Evolutionary conservation across 2,329 filamentous ascomycete genomes (phyloP), one percentile per base, ranked within the genome.

Genomic region (Alternaria triticimaculans): DNA sequence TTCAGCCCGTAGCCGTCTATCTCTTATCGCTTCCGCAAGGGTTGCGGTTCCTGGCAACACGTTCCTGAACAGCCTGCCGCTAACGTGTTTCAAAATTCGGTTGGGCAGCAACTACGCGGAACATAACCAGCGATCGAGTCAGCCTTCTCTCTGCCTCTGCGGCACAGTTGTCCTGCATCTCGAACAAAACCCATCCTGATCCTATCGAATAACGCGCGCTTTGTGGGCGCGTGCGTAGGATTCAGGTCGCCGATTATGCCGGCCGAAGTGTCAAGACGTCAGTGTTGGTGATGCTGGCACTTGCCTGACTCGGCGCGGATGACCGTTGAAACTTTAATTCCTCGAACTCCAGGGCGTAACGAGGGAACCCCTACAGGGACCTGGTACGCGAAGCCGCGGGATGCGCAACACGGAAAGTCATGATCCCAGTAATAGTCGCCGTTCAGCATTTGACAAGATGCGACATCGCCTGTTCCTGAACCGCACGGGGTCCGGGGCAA

Each of bases 171-270:
- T 44, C 60, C 30, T 58, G 55, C 53, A 50, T 60, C 56, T 63
- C 41, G 53, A 64, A 50, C 41, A 50, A 50, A 53, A 58, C 30
- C 54, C 55, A 37, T 62, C 56, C 53, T 64, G 33, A 54, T 50
- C 62, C 58, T 65, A 67, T 74, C 66, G 62, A 59, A 64, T 69
- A 65, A 67, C 55, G 69, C 69, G 67, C 70, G 60, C 70, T 43
- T 67, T 62, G 55, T 63, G 37, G 64, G 70, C 72, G 69, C 72
- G 63, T 71, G 63, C 61, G 63, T 69, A 65, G 63, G 30, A 51
- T 55, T 46, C 20, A 43, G 37, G 41, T 67, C 57, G 55, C 64
- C 62, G 59, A 59, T 57, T 48, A 48, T 54, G 45, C 25, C 53
- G 51, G 56, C 63, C 58, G 37, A 41, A 41, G 37, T 41, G 37